Base-by-base conservation (phyloP, 495 filamentous ascomycete genomes). In the Cairneyella variabilis region DNA sequence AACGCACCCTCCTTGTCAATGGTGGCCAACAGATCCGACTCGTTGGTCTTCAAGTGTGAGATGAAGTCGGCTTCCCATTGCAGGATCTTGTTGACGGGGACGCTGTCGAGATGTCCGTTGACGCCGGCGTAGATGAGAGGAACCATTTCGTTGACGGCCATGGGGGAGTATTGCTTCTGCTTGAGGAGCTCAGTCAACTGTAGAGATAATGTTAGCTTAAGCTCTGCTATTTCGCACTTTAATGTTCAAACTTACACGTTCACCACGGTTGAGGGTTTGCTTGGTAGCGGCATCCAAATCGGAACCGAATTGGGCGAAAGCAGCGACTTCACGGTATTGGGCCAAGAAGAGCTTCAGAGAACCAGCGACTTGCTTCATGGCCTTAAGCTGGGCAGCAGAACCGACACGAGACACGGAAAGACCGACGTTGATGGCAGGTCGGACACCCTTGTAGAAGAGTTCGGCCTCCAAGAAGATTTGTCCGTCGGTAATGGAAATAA, bases 361-460 rank as follows among this genome's bases (percentile, higher is more conserved):
- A 83, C 93, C 93, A 69, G 93, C 93, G 70, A 98, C 93, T 84
- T 98, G 93, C 83, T 97, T 98, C 93, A 98, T 98, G 76, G 93
- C 91, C 88, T 98, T 98, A 76, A 98, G 85, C 82, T 98, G 93
- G 68, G 93, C 93, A 71, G 93, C 91, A 66, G 93, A 98, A 71
- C 93, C 93, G 84, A 98, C 93, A 87, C 93, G 93, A 68, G 93
- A 98, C 59, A 98, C 93, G 68, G 93, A 98, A 52, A 98, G 88
- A 93, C 93, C 93, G 86, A 98, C 93, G 84, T 98, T 98, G 78
- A 98, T 98, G 77, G 93, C 93, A 64, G 93, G 93, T 69, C 93
- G 95, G 76, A 98, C 76, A 96, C 93, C 93, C 88, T 98, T 98
- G 86, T 98, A 98, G 89, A 98, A 98, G 58, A 98, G 83, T 72